These are phyloP conservation scores for Drechmeria coniospora DNA, from an alignment of 2,329 filamentous ascomycete genomes.

Conservation along the genomic window DNA sequence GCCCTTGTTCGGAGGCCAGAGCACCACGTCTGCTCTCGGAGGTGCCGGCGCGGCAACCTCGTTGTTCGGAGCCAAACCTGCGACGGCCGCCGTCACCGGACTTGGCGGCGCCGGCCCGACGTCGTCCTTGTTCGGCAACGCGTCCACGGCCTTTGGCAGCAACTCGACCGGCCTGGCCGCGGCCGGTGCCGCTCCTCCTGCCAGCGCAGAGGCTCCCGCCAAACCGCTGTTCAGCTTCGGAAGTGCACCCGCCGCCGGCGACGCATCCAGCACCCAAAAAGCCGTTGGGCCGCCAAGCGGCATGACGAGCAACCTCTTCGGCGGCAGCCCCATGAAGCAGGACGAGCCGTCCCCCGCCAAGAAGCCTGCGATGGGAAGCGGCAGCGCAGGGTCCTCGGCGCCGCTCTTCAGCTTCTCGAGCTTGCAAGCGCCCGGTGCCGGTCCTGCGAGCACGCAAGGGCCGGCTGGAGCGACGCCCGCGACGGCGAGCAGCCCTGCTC, in stretches of 20 bases:
- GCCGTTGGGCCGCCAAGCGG: no score
- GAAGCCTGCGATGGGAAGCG: constrained; percentile 15
- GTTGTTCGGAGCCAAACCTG: constrained; percentile 16
- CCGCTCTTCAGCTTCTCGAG: constrained; percentile 21
- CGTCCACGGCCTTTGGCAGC: constrained; percentile 6
- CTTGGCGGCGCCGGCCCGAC: constrained; percentile 5
- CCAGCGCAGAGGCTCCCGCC: constrained; percentile 6
- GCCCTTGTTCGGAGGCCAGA: constrained; percentile 4
- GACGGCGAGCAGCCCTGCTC: constrained; percentile 8
- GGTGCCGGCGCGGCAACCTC: constrained; percentile 5
- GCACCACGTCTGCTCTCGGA: background rate
- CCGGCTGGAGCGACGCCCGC: constrained; percentile 17
- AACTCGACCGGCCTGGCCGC: constrained; percentile 7
- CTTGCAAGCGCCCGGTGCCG: constrained; percentile 3
- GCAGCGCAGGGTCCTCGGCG: constrained; percentile 9
- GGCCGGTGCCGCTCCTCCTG: constrained; percentile 7
- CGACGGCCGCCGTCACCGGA: constrained; percentile 4
- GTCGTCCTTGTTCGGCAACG: constrained; percentile 15
- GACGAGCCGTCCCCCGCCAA: constrained; percentile 23
- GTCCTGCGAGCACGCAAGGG: constrained; percentile 19
- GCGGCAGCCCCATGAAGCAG: constrained; percentile 28
- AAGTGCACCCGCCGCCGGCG: constrained; percentile 8
- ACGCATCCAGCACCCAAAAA: constrained; percentile 14
- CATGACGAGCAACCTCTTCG: constrained; percentile 22
- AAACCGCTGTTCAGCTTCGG: constrained; percentile 20